Conservation (phyloP, 139 green algal species). For the Picochlorum sp. region DNA sequence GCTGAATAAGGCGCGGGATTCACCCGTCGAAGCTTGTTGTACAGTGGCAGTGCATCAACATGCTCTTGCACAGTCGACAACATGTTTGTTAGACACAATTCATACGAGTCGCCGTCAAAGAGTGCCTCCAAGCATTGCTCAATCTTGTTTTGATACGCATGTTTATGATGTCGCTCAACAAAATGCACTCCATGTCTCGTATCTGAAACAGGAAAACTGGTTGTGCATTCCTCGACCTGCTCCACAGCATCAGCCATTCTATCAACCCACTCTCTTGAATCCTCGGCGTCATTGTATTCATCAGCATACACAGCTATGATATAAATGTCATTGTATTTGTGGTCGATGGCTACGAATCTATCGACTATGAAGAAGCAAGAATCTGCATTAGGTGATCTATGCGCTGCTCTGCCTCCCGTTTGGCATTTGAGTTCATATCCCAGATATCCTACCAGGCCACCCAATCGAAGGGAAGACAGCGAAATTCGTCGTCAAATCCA, state of each 20-base stretch:
- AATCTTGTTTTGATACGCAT: slow-evolving; percentile 70
- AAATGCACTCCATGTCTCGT: background rate
- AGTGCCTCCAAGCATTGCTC: slow-evolving; percentile 47
- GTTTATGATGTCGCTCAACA: slow-evolving; percentile 8
- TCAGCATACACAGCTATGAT: slow-evolving; percentile 43
- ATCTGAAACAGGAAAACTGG: background rate
- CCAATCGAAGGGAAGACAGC: slow-evolving; percentile 83
- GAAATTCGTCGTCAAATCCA: background rate
- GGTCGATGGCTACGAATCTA: slow-evolving; percentile 76
- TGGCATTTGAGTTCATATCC: slow-evolving; percentile 93
- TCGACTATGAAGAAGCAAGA: slow-evolving; percentile 83
- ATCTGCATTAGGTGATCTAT: slow-evolving; percentile 56
- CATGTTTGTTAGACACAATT: slow-evolving; percentile 88
- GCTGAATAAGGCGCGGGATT: slow-evolving; percentile 94
- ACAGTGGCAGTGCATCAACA: slow-evolving; percentile 46
- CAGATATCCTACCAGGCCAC: slow-evolving; percentile 90
- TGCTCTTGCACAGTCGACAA: background rate
- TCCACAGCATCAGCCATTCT: background rate
- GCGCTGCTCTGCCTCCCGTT: slow-evolving; percentile 5
- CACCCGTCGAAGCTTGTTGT: slow-evolving; percentile 62
- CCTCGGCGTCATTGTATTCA: background rate
- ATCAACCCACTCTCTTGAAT: slow-evolving; percentile 12
- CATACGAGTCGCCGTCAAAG: slow-evolving; percentile 81
- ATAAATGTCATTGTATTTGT: slow-evolving; percentile 62
- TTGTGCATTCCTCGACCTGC: background rate